Evolutionary conservation across 2,329 filamentous ascomycete species (phyloP), one percentile per base, ranked within the genome.

Genomic region (Fusarium marasasianum): DNA sequence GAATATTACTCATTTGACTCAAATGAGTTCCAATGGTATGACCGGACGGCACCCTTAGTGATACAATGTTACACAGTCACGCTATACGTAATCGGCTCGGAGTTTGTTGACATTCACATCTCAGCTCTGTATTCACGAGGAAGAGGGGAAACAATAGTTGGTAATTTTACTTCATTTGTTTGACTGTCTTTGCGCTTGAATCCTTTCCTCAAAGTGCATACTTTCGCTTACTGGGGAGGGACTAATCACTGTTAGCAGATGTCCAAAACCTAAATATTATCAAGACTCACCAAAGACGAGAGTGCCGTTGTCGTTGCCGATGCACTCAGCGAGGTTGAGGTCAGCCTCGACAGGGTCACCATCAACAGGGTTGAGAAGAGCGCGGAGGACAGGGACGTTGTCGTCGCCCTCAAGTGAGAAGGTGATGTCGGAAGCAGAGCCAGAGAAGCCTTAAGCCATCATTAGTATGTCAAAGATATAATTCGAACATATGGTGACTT

Each of bases 251-350:
- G 20, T 75, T 41, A 75, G 69, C 17, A 59, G 13, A 7, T 3
- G 20, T 7, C n/a, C 18, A n/a, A 41, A 5, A 3, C 13, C 8
- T 6, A 1, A 15, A 6, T 6, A 2, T 29, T 1, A 24, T 20
- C 9, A 12, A 13, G n/a, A 61, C 74, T 14, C 17, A 78, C 76
- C 57, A 17, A 45, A 78, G 41, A 76, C 56, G 3, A 78, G 51
- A 35, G 26, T 38, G n/a, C 89, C 89, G 73, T 87, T 78, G 26
- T 86, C 74, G 80, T 91, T 91, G 66, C 80, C 79, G 61, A 91
- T 83, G 66, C 86, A 82, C 84, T 90, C 87, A 6, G 84, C 79
- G 11, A 91, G 84, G 82, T 91, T 91, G 72, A 91, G 72, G 74
- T 91, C 84, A 43, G 83, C 80, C 12, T 79, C 66, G 4, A 81